Evolutionary conservation across 345 rosid genomes (phyloP).

Genomic region (Sisymbrium altissimum): DNA sequence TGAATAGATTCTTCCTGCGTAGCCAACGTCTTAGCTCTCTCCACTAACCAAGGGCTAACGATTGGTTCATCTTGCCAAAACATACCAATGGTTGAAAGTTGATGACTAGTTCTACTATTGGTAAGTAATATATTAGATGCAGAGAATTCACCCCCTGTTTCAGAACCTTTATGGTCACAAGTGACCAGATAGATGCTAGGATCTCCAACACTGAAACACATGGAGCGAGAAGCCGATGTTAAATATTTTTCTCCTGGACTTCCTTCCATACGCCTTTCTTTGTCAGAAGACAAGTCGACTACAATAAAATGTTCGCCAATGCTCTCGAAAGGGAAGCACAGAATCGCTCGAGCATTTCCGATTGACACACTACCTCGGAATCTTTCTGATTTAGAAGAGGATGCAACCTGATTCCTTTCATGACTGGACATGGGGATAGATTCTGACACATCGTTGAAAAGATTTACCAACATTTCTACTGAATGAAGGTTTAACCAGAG

Average conservation of each 20-base stretch:
- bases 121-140: slow-evolving; percentile 53
- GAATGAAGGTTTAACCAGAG: slow-evolving; percentile 69
- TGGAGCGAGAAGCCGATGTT: slow-evolving; percentile 42
- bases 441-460: slow-evolving; percentile 49
- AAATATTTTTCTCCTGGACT: slow-evolving; percentile 40
- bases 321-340: slow-evolving; percentile 66
- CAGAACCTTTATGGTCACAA: slow-evolving; percentile 38
- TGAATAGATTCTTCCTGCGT: slow-evolving; percentile 51
- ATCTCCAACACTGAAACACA: slow-evolving; percentile 54
- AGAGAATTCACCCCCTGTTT: slow-evolving; percentile 40
- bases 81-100: slow-evolving; percentile 58
- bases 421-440: slow-evolving; percentile 35
- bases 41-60: slow-evolving; percentile 64
- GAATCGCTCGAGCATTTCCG: slow-evolving; percentile 60
- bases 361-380: slow-evolving; percentile 54
- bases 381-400: slow-evolving; percentile 43
- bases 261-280: slow-evolving; percentile 37
- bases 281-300: slow-evolving; percentile 48
- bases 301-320: slow-evolving; percentile 66
- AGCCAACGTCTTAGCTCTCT: slow-evolving; percentile 73
- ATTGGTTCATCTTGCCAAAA: slow-evolving; percentile 70
- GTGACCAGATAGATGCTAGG: slow-evolving; percentile 58
- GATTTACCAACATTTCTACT: slow-evolving; percentile 49
- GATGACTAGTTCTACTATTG: slow-evolving; percentile 38
- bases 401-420: slow-evolving; percentile 27